Conservation (phyloP, 1,284 basidiomycete species). For the Ustilago trichophora region DNA sequence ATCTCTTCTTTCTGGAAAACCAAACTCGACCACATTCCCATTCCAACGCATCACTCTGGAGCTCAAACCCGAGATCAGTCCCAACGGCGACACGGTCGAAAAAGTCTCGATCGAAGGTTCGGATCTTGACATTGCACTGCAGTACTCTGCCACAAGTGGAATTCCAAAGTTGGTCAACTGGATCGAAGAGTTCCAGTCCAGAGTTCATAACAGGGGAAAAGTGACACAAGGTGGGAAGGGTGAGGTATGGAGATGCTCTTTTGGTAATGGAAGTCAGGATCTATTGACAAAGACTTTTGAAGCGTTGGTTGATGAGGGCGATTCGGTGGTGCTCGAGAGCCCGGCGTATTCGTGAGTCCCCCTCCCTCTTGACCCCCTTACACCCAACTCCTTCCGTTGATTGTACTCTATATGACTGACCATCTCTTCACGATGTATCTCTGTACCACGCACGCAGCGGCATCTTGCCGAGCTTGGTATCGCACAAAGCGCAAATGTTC, state of each 20-base stretch:
- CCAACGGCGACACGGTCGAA: constrained; percentile 19
- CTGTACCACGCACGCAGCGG: constrained; percentile 28
- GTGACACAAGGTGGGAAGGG: constrained; percentile 67
- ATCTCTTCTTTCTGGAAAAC: constrained; percentile 77
- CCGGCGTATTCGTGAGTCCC: constrained; percentile 77
- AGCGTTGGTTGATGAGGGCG: constrained; percentile 78
- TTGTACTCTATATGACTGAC: too few relatives aligned
- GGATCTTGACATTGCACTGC: constrained; percentile 65
- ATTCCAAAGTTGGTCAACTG: constrained; percentile 74
- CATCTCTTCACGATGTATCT: too few relatives aligned
- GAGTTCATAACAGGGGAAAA: constrained; percentile 72
- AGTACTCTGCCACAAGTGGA: constrained; percentile 77
- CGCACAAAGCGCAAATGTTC: constrained; percentile 37
- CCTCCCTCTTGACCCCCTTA: background rate
- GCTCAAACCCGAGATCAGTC: constrained; percentile 66
- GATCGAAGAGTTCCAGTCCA: constrained; percentile 70
- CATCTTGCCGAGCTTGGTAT: constrained; percentile 54
- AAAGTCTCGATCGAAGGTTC: constrained; percentile 61
- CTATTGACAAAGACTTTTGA: constrained; percentile 78
- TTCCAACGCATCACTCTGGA: constrained; percentile 76
- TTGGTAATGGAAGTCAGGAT: constrained; percentile 88
- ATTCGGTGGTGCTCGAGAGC: constrained; percentile 82
- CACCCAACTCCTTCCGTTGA: too few relatives aligned
- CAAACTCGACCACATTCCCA: constrained; percentile 87
- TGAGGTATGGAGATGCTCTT: constrained; percentile 69